Evolutionary conservation across 257 asterid genomes (phyloP).

Genomic region (Misopates orontium): DNA sequence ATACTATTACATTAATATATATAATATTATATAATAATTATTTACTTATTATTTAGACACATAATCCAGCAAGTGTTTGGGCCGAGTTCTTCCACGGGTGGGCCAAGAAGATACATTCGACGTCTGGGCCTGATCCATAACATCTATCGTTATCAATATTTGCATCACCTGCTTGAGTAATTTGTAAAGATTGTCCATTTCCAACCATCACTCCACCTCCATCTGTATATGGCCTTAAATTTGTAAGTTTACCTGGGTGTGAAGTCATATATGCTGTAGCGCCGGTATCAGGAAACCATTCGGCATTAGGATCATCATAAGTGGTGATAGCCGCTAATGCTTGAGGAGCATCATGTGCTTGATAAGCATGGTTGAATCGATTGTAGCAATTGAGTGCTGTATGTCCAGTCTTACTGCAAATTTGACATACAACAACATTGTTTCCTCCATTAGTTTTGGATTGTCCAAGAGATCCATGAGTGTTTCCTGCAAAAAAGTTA

Average conservation of each 20-base stretch:
- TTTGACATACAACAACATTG: neutral
- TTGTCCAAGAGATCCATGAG: neutral
- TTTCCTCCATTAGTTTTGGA: neutral
- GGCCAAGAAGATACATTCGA: too few relatives aligned
- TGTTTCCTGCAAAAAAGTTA: neutral
- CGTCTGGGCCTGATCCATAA: too few relatives aligned
- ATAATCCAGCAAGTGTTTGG: too few relatives aligned
- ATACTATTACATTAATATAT: too few relatives aligned
- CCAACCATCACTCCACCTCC: neutral
- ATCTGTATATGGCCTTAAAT: neutral
- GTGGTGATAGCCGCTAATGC: neutral
- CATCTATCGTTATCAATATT: neutral
- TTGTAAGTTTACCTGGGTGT: neutral
- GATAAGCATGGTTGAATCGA: constrained; percentile 2
- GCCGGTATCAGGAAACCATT: constrained; percentile 3
- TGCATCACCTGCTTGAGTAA: neutral
- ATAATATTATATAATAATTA: too few relatives aligned
- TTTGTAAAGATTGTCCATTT: neutral
- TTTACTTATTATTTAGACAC: too few relatives aligned
- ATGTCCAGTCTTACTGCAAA: neutral
- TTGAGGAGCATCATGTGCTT: neutral
- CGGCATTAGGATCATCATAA: neutral
- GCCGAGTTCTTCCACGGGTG: too few relatives aligned
- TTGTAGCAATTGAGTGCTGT: neutral
- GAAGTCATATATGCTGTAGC: neutral